A percentile compares a stretch with the other conserved stretches of the same genome.
Evolutionary conservation across 208 protist species (phyloP).

Genomic region (Novymonas esmeraldas): DNA sequence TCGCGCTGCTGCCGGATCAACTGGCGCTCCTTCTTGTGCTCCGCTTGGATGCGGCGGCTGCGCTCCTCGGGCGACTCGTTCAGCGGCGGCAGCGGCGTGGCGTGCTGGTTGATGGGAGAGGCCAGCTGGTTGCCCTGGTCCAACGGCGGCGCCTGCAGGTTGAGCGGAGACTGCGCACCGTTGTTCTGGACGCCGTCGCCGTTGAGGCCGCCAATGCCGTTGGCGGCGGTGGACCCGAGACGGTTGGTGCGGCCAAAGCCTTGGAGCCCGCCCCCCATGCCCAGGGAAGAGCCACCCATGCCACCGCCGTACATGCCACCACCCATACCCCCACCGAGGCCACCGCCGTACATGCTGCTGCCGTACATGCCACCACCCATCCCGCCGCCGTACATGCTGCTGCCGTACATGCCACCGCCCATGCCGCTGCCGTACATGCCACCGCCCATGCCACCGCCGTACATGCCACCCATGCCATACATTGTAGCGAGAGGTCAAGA

Average conservation of each 20-base stretch:
- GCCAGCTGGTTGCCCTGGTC: conserved; percentile 28
- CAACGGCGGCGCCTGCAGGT: conserved; percentile 11
- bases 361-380: conserved; percentile 8
- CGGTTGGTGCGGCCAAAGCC: conserved; percentile 16
- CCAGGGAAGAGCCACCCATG: conserved; percentile 18
- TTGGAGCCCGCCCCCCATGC: conserved; percentile 26
- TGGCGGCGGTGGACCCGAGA: conserved; percentile 17
- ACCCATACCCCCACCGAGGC: too few relatives aligned
- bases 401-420: conserved; percentile 30
- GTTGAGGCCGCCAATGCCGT: conserved; percentile 12
- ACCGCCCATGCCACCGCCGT: conserved; percentile 7
- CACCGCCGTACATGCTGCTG: too few relatives aligned
- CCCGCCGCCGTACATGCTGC: conserved; percentile 7
- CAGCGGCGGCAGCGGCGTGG: conserved; percentile 38
- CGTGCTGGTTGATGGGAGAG: conserved; percentile 46
- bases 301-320: conserved; percentile 25
- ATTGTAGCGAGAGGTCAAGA: conserved; percentile 6
- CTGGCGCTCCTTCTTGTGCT: conserved; percentile 67
- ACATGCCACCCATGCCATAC: conserved; percentile 10
- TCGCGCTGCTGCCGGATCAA: conserved; percentile 66
- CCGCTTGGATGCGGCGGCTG: conserved; percentile 54
- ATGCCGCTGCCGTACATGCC: conserved; percentile 7
- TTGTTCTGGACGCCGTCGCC: conserved; percentile 13
- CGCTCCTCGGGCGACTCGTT: conserved; percentile 68
- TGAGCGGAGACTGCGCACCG: conserved; percentile 10